Evolutionary conservation across 176 grass and related monocot species (phyloP).

Genomic region (Alloteropsis semialata): DNA sequence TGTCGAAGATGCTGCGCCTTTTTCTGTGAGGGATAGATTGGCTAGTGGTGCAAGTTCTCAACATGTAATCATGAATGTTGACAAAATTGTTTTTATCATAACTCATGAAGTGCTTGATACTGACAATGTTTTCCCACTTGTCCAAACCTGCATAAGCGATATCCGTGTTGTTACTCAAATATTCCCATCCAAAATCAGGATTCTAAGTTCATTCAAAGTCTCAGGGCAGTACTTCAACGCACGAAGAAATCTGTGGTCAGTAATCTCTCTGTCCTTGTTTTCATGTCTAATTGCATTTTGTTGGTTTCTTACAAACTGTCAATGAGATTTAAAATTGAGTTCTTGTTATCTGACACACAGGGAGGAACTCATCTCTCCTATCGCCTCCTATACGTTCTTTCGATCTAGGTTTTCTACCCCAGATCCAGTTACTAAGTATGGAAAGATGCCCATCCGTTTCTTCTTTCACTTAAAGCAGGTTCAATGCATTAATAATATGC

Average conservation of each 20-base stretch:
- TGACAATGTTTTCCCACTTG: conserved; percentile 58
- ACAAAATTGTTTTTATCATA: conserved; percentile 62
- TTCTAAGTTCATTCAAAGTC: conserved; percentile 67
- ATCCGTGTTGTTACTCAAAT: conserved; percentile 51
- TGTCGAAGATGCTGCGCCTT: conserved; percentile 41
- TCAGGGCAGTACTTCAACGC: conserved; percentile 60
- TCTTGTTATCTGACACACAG: conserved; percentile 50
- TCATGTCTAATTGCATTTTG: conserved; percentile 14
- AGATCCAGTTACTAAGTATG: conserved; percentile 32
- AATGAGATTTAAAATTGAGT: conserved; percentile 26
- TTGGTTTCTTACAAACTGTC: not conserved
- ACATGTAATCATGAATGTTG: conserved; percentile 53
- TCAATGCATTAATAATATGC: conserved; percentile 15
- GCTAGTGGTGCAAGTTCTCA: conserved; percentile 45
- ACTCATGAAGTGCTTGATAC: conserved; percentile 69
- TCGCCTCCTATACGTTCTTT: conserved; percentile 61
- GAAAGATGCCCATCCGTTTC: conserved; percentile 38
- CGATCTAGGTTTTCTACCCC: conserved; percentile 45
- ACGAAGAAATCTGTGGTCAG: conserved; percentile 65
- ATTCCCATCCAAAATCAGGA: conserved; percentile 63
- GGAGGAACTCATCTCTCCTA: conserved; percentile 70
- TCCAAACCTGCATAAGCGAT: conserved; percentile 66
- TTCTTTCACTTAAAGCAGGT: conserved; percentile 72
- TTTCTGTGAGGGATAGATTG: conserved; percentile 37
- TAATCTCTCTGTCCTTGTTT: conserved; percentile 11